A percentile compares a stretch with the other conserved stretches of the same genome.
These are phyloP conservation scores for Ustilago shanxiensis DNA, from an alignment of 1,284 basidiomycete genomes.

Conservation along the genomic window DNA sequence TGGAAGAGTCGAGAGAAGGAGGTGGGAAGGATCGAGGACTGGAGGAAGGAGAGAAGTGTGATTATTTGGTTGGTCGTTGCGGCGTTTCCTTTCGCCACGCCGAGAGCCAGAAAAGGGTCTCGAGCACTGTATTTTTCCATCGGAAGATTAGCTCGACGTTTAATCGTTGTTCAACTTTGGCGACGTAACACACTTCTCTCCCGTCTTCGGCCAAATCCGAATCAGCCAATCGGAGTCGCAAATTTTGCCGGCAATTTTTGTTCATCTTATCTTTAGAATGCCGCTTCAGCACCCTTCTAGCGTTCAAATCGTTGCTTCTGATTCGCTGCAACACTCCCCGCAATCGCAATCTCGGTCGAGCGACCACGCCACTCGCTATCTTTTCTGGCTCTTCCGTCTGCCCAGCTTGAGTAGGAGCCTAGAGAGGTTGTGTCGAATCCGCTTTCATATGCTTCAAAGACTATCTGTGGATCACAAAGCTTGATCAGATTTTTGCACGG, in stretches of 20 bases:
- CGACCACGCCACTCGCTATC: neutral
- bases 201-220: conserved; percentile 16
- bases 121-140: neutral
- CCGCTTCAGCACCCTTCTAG: neutral
- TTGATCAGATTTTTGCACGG: neutral
- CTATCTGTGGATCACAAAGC: neutral
- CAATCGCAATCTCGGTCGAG: conserved; percentile 32
- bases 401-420: too few relatives aligned
- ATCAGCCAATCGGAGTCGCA: neutral
- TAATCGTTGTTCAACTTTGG: neutral
- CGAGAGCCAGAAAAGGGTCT: neutral
- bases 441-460: neutral
- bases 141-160: neutral
- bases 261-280: conserved; percentile 18
- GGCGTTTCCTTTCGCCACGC: conserved; percentile 4
- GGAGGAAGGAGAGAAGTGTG: neutral
- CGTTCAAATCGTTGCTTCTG: neutral
- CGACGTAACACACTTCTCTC: neutral
- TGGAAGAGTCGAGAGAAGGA: neutral
- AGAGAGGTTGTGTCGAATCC: neutral
- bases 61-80: too few relatives aligned
- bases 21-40: neutral
- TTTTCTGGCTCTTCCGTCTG: neutral
- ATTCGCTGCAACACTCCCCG: conserved; percentile 4
- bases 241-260: neutral